Conservation (phyloP, 2,329 filamentous ascomycete genomes). For the Aspergillus sp. region DNA sequence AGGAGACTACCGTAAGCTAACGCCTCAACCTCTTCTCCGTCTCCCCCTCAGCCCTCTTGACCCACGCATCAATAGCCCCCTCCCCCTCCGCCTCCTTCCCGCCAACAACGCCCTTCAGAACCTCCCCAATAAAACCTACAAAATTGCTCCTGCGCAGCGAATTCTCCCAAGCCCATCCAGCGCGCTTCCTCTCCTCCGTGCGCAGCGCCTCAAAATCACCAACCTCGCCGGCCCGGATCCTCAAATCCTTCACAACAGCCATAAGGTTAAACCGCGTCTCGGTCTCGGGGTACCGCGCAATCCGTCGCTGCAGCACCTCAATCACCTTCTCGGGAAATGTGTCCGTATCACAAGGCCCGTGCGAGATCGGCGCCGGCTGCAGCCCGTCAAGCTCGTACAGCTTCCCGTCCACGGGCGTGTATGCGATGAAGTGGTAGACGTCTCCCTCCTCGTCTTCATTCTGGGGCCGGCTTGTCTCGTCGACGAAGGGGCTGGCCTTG, state of each 20-base stretch:
- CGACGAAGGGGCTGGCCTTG: slow-evolving; percentile 82
- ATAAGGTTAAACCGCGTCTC: slow-evolving; percentile 97
- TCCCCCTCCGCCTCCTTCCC: slow-evolving; percentile 67
- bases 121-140: slow-evolving; percentile 88
- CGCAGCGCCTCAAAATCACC: slow-evolving; percentile 78
- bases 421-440: slow-evolving; percentile 97
- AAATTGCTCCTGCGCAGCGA: slow-evolving; percentile 90
- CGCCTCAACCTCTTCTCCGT: slow-evolving; percentile 39
- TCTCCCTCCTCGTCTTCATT: slow-evolving; percentile 78
- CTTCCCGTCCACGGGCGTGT: slow-evolving; percentile 74
- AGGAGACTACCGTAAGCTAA: neutral
- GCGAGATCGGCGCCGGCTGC: slow-evolving; percentile 86
- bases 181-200: slow-evolving; percentile 78
- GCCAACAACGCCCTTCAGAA: slow-evolving; percentile 81
- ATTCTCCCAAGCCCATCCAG: slow-evolving; percentile 93
- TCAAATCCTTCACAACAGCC: slow-evolving; percentile 83
- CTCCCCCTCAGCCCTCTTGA: slow-evolving; percentile 63
- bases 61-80: slow-evolving; percentile 72
- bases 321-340: slow-evolving; percentile 80
- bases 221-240: slow-evolving; percentile 73
- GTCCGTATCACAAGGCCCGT: slow-evolving; percentile 70
- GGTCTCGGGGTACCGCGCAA: slow-evolving; percentile 76
- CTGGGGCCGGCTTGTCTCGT: slow-evolving; percentile 75
- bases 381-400: slow-evolving; percentile 95
- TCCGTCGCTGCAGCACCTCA: slow-evolving; percentile 79